A percentile compares a stretch with the other conserved stretches of the same genome.
These are phyloP conservation scores for Didymella segeticola DNA, from an alignment of 2,329 filamentous ascomycete genomes.

Conservation along the genomic window DNA sequence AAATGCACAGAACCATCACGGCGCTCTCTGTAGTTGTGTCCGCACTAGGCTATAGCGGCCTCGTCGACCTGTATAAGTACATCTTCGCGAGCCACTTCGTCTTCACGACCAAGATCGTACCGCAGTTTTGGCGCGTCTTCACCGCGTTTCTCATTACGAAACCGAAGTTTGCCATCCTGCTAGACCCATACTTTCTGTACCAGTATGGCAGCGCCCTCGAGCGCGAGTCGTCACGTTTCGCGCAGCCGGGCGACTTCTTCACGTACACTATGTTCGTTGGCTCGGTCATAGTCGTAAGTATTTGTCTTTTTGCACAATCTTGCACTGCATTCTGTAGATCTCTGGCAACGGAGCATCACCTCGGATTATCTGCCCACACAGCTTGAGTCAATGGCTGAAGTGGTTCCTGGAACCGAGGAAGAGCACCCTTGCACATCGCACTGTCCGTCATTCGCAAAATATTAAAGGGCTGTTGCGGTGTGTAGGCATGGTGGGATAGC, in stretches of 20 bases:
- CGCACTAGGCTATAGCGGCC: slow-evolving; percentile 63
- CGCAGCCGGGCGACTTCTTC: slow-evolving; percentile 77
- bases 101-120: slow-evolving; percentile 60
- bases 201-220: slow-evolving; percentile 79
- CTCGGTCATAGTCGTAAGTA: slow-evolving; percentile 78
- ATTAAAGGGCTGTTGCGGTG: slow-evolving; percentile 53
- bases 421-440: slow-evolving; percentile 59
- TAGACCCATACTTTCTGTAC: slow-evolving; percentile 82
- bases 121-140: slow-evolving; percentile 66
- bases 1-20: slow-evolving; percentile 69
- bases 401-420: slow-evolving; percentile 64
- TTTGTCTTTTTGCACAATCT: slow-evolving; percentile 29
- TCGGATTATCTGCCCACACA: slow-evolving; percentile 66
- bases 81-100: slow-evolving; percentile 62
- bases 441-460: slow-evolving; percentile 60
- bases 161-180: slow-evolving; percentile 63
- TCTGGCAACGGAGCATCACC: slow-evolving; percentile 50
- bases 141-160: slow-evolving; percentile 67
- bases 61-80: slow-evolving; percentile 61
- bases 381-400: slow-evolving; percentile 56
- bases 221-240: slow-evolving; percentile 72
- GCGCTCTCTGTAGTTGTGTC: slow-evolving; percentile 69
- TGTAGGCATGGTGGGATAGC: slow-evolving; percentile 60
- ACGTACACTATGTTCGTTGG: slow-evolving; percentile 80
- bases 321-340: slow-evolving; percentile 25